Conservation (phyloP, 805 yeast genomes). For the Schizosaccharomyces japonicus region DNA sequence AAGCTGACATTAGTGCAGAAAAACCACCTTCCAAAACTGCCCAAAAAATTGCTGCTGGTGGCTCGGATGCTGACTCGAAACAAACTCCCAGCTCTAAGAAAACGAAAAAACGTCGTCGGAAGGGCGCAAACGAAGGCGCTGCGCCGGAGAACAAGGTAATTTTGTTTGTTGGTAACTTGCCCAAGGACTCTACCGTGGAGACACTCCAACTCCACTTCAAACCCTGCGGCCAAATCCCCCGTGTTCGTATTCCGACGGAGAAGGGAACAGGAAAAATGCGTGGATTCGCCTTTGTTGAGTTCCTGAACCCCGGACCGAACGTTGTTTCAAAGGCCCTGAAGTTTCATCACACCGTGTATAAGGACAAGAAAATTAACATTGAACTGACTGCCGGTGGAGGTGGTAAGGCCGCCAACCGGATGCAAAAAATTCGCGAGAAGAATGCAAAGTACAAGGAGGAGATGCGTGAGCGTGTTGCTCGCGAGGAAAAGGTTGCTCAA, state of each 20-base stretch:
- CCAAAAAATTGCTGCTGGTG: too few species aligned
- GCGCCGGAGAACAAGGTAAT: constrained; percentile 19
- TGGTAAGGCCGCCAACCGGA: constrained; percentile 32
- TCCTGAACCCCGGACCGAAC: constrained; percentile 27
- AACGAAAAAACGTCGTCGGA: too few species aligned
- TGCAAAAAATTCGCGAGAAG: constrained; percentile 49
- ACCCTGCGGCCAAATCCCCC: constrained; percentile 38
- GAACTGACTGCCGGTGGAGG: constrained; percentile 97
- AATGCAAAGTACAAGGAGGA: constrained; percentile 54
- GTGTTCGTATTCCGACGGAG: constrained; percentile 53
- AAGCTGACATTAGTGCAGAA: too few species aligned
- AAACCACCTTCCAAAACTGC: too few species aligned
- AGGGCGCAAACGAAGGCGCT: constrained; percentile 2
- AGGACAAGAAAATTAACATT: constrained; percentile 65
- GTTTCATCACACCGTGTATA: constrained; percentile 52
- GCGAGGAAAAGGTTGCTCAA: constrained; percentile 19
- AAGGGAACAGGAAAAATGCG: constrained; percentile 19
- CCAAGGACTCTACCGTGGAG: constrained; percentile 39
- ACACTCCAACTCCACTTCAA: constrained; percentile 52
- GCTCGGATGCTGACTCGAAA: too few species aligned
- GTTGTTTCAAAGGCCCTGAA: constrained; percentile 57
- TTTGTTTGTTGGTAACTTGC: constrained; percentile 74
- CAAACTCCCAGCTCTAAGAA: too few species aligned
- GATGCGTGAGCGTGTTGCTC: constrained; percentile 29
- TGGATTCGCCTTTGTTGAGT: constrained; percentile 84